Base-by-base conservation (phyloP, 1,284 basidiomycete species). In the Leucoagaricus sp. region DNA sequence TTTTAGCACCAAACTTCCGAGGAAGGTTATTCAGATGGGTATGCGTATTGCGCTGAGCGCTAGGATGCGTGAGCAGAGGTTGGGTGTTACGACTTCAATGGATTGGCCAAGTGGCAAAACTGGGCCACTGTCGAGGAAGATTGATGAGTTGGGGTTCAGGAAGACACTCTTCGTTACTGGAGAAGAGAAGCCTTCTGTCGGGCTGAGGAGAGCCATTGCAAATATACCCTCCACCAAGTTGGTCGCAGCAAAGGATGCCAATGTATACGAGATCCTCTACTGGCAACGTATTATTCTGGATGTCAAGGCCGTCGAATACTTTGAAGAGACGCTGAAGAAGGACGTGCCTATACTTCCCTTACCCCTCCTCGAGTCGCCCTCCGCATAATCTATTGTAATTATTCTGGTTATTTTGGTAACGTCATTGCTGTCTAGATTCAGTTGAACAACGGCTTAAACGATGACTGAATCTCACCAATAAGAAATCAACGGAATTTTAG, bases 11-110 rank as follows among this genome's bases (percentile, higher is more conserved):
- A 88, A 92, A 60, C 82, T 98, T 13, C 92, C 93, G 8, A 84
- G 94, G 58, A 96, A 96, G 72, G 91, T 97, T 55, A 84, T 94
- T 38, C 82, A 93, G 66, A 89, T 98, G 80, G 96, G 95, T n/a
- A 86, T 98, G 82, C 85, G 92, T 25, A 88, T 94, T 42, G 93
- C 93, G 1, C 74, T 98, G 49, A 94, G 91, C 60, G 81, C 86
- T 34, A 91, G 94, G 70, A 77, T 96, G 65, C 82, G 82, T 64
- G 89, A 94, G 61, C 82, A 84, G 29, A 74, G 82, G 29, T 75
- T 98, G 13, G 86, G 90, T 49, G 81, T 97, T 38, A 90, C 96
- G 62, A 75, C 83, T 34, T 83, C 77, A 53, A 71, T 94, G 58
- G 80, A 83, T 57, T 96, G 84, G 90, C 84, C 82, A 34, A 84